A percentile compares a stretch with the other conserved stretches of the same genome.
Conservation (phyloP, 148 eudicot genomes). For the Polygonum maritimum region DNA sequence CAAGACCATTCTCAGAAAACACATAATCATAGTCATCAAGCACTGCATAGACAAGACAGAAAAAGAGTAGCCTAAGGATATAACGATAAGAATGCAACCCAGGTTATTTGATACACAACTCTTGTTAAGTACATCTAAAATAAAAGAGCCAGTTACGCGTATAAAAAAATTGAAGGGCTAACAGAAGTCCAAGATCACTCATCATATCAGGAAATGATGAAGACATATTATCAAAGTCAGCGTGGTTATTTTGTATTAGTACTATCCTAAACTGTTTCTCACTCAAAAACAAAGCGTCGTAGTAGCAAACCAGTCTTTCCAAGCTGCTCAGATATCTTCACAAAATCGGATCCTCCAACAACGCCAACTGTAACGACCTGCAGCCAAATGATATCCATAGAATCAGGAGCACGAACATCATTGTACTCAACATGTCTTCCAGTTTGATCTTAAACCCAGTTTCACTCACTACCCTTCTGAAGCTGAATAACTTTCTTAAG, state of each 20-base stretch:
- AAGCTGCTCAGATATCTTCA: conserved; percentile 93
- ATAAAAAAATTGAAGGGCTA: not conserved
- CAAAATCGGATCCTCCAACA: conserved; percentile 95
- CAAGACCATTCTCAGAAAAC: conserved; percentile 94
- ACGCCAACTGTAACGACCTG: conserved; percentile 85
- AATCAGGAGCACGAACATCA: not conserved
- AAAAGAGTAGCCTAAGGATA: not conserved
- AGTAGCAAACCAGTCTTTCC: conserved; percentile 56
- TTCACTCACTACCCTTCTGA: not conserved
- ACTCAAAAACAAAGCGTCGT: not conserved
- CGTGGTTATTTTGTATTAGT: not conserved
- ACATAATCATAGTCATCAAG: conserved; percentile 74
- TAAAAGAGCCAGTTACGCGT: too few relatives aligned
- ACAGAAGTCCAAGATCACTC: not conserved
- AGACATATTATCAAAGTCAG: not conserved
- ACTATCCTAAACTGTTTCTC: not conserved
- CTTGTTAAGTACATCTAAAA: not conserved
- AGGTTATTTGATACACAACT: not conserved
- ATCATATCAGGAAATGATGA: not conserved
- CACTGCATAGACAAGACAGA: conserved; percentile 34
- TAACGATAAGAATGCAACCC: not conserved
- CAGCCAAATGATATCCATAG: conserved; percentile 13
- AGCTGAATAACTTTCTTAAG: not conserved
- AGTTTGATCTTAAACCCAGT: not conserved
- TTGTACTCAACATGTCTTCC: not conserved